Percentiles rank a stretch among this genome's conserved stretches.
These are phyloP conservation scores for Sclerotinia spermophila DNA, from an alignment of 2,329 filamentous ascomycete genomes.

Conservation along the genomic window DNA sequence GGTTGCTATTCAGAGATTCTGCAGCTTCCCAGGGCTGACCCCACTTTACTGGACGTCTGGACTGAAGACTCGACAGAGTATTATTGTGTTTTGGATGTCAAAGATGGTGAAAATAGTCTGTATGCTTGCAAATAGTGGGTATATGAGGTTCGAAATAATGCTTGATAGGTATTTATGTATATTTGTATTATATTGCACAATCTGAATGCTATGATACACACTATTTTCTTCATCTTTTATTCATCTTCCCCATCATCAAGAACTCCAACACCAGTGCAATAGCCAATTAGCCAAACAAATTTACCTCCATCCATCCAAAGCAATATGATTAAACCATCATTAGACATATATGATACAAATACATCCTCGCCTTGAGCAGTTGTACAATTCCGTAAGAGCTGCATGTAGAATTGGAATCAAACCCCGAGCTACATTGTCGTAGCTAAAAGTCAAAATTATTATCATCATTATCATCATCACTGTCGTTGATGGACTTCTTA, in stretches of 20 bases:
- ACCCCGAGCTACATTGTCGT: too few relatives aligned
- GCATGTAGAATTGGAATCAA: background rate
- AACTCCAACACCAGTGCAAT: background rate
- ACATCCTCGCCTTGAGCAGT: background rate
- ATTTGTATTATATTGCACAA: background rate
- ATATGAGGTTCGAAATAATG: background rate
- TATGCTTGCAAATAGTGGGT: background rate
- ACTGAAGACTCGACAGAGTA: background rate
- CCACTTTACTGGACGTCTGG: background rate
- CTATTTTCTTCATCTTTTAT: background rate
- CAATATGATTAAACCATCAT: background rate
- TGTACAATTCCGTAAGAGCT: background rate
- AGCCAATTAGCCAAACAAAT: background rate
- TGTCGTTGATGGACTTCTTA: conserved; percentile 52
- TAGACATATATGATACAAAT: background rate
- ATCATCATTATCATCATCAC: conserved; percentile 33
- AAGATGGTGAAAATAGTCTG: background rate
- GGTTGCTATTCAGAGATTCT: background rate
- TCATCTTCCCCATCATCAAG: background rate
- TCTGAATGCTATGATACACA: background rate
- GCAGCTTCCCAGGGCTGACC: background rate
- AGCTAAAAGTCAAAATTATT: conserved; percentile 5
- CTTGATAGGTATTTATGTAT: conserved; percentile 7
- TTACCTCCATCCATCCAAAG: background rate
- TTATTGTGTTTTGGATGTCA: background rate